Evolutionary conservation across 2,329 filamentous ascomycete genomes (phyloP), one percentile per base, ranked within the genome.

Genomic region (Neospermospora avenae): DNA sequence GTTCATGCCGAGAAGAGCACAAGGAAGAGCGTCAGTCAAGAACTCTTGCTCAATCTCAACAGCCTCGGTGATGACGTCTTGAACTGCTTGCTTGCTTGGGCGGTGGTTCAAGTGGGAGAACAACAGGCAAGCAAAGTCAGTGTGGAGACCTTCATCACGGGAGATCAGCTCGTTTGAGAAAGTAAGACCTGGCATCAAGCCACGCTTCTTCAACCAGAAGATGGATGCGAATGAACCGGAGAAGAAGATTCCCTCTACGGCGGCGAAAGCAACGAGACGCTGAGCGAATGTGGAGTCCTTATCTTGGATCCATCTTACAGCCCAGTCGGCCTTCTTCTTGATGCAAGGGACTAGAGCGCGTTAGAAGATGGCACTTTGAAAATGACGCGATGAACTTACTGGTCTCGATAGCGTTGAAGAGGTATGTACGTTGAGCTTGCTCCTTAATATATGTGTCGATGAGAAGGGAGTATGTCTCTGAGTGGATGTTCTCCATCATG

Each of bases 401-500:
- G 74, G 93, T 99, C 69, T 99, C 95, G 78, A 99, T 96, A 71
- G 95, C 95, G 73, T 99, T 96, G 81, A 99, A 98, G 60, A 99
- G 88, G 76, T 98, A 93, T 64, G 85, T 89, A 70, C 91, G 88
- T 81, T 99, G 93, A 75, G 90, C 89, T 65, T 91, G 90, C 81
- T 99, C 95, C 84, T 96, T 97, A 80, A 99, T 96, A 78, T 99
- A 99, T 65, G 93, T 97, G 77, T 99, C 95, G 75, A 99, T 99
- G 74, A 99, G 87, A 37, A 99, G 88, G 20, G 93, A 98, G 85
- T 99, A 99, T 57, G 95, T 99, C 82, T 99, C 95, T 16, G 95
- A 97, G 84, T 99, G 95, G 73, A 99, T 96, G 81, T 99, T 99
- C 84, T 99, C 95, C 91, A 99, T 98, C 95, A 99, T 99, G 81